Evolutionary conservation across 106 monocot species (phyloP), one percentile per base, ranked within the genome.

Genomic region (Acanthochlamys bracteata): DNA sequence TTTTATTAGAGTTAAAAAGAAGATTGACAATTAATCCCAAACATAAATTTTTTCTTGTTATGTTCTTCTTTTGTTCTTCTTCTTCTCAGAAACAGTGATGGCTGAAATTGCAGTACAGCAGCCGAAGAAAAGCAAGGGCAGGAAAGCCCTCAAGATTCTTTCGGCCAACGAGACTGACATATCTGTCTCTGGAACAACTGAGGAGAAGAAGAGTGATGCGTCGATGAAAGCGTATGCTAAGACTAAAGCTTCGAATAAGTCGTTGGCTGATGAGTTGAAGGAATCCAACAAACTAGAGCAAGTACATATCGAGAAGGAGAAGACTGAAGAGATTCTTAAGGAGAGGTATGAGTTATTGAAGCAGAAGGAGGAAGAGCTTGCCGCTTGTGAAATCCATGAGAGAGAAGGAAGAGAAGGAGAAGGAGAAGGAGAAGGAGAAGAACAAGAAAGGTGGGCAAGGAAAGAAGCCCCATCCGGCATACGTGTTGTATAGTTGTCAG

Each of bases 401-500:
- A 42, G 83, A 89, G 75, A 88, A 88, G 24, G 80, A 88, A 13
- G 62, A 89, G 41, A 71, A 75, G 54, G 76, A 81, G 20, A 71
- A 58, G 42, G 77, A 81, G 67, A 86, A 69, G 70, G 71, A 72
- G 49, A 90, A 90, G 63, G 71, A 59, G 24, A 33, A 33, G 33
- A 87, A 76, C 41, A 33, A 33, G 33, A 87, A 76, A 47, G 69
- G 60, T 54, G 42, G 57, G 16, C 12, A 26, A 0, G 71, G 25
- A 20, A 94, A 90, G 79, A 90, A 86, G 77, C 94, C 89, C 7
- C 77, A 76, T 59, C 70, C 89, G 0, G 77, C 89, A 0, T 94
- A 94, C 65, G 33, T 84, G 10, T 69, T 73, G 17, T 94, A 76
- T 84, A 86, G 74, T n/a, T n/a, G n/a, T n/a, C n/a, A n/a, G n/a